Conservation (phyloP, 257 asterid genomes). For the Solanum lycopersicoides region DNA sequence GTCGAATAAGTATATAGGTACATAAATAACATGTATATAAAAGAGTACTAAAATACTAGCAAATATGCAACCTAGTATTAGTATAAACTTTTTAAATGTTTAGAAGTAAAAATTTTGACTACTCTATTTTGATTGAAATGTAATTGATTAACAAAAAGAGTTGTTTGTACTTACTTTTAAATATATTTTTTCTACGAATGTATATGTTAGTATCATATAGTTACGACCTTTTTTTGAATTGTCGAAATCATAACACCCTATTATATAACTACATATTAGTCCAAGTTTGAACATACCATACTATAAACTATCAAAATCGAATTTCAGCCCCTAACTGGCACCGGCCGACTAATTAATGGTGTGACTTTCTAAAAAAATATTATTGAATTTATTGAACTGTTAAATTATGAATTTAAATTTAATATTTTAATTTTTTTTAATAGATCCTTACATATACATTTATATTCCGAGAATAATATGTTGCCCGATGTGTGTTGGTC, state of each 20-base stretch:
- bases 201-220: background rate
- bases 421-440: background rate
- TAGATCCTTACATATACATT: background rate
- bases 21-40: no score
- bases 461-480: background rate
- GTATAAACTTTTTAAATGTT: no score
- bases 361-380: background rate
- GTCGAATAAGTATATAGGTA: no score
- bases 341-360: background rate
- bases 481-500: background rate
- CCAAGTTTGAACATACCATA: no score
- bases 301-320: no score
- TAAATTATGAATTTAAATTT: background rate
- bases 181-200: background rate
- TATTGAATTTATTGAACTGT: background rate
- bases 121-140: no score
- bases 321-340: no score
- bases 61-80: no score
- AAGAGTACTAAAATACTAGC: no score
- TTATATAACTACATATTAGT: no score
- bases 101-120: background rate
- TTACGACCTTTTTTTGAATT: no score
- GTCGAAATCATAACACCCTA: background rate
- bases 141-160: background rate
- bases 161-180: no score